These are phyloP conservation scores for Oxalis stricta DNA, from an alignment of 441 rosid genomes.

Conservation along the genomic window DNA sequence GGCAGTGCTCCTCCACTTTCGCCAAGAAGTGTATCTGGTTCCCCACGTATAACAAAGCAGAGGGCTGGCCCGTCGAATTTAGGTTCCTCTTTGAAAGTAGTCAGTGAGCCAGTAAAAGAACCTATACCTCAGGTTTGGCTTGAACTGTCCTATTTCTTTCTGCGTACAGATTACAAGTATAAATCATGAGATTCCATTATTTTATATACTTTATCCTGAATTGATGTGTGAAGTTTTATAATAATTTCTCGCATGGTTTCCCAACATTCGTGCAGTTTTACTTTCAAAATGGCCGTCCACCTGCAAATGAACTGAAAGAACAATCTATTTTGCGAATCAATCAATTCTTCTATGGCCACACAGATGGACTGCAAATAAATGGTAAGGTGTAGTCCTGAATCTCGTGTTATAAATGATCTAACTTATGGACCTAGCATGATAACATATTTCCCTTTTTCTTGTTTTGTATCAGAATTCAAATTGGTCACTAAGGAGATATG, in stretches of 20 bases:
- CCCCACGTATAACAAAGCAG: constrained; percentile 72
- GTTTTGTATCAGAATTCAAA: constrained; percentile 57
- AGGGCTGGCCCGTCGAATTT: constrained; percentile 72
- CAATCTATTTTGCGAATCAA: constrained; percentile 53
- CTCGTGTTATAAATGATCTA: no score
- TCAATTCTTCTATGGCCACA: constrained; percentile 60
- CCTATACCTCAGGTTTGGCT: constrained; percentile 75
- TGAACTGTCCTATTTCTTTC: not conserved
- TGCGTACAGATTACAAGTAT: no score
- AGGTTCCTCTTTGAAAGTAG: constrained; percentile 70
- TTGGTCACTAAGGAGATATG: constrained; percentile 81
- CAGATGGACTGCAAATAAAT: constrained; percentile 66
- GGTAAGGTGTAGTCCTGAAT: constrained; percentile 34
- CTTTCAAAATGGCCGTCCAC: constrained; percentile 82
- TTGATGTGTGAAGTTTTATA: not conserved
- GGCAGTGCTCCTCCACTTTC: constrained; percentile 98
- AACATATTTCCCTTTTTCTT: no score
- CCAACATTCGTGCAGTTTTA: constrained; percentile 52
- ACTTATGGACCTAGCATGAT: no score
- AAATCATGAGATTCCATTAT: constrained; percentile 1
- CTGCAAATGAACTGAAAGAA: constrained; percentile 76
- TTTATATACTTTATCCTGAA: no score
- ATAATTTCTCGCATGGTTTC: constrained; percentile 7
- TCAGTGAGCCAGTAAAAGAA: constrained; percentile 73
- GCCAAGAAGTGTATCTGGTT: constrained; percentile 75